Evolutionary conservation across 768 basidiomycete genomes (phyloP).

Genomic region (Daedaleopsis nitida): DNA sequence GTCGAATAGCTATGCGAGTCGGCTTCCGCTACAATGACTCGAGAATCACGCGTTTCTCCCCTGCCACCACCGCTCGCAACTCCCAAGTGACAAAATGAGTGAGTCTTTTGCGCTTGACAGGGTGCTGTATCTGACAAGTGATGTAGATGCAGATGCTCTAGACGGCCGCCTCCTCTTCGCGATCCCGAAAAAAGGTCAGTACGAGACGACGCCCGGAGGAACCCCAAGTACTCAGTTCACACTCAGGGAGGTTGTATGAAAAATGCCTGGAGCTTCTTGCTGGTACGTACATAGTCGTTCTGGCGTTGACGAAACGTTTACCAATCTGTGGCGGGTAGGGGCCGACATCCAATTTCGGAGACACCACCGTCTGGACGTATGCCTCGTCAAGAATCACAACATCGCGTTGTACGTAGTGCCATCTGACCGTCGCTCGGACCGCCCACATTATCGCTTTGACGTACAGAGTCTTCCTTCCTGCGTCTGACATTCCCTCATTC

Average conservation of each 20-base stretch:
- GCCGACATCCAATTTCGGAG: constrained; percentile 95
- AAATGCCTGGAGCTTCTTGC: constrained; percentile 85
- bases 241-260: constrained; percentile 81
- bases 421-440: neutral
- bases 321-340: constrained; percentile 44
- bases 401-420: constrained; percentile 80
- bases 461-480: constrained; percentile 90
- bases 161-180: constrained; percentile 90
- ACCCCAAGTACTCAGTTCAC: neutral
- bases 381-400: constrained; percentile 89
- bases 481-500: constrained; percentile 96
- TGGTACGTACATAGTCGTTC: constrained; percentile 47
- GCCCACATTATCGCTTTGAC: neutral
- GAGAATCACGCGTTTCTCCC: neutral
- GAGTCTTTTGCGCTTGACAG: neutral
- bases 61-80: neutral
- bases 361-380: constrained; percentile 87
- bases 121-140: neutral
- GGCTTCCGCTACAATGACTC: neutral
- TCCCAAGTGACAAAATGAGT: neutral
- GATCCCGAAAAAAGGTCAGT: constrained; percentile 93
- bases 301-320: neutral
- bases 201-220: neutral
- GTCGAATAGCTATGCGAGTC: neutral
- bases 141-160: constrained; percentile 71